A percentile compares a stretch with the other conserved stretches of the same genome.
Conservation (phyloP, 176 grass and related monocot genomes). For the Pontederia paniculata region DNA sequence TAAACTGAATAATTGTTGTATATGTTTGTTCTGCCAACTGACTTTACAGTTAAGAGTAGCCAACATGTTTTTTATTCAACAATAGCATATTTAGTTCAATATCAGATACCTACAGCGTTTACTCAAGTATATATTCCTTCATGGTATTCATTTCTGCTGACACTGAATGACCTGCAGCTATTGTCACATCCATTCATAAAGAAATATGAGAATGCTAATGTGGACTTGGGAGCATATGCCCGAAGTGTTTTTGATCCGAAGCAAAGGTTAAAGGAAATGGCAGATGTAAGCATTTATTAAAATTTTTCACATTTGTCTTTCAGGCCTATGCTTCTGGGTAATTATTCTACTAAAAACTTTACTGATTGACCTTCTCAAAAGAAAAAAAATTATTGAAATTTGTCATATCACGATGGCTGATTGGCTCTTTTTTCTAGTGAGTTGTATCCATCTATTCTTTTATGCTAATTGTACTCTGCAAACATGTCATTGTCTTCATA, state of each 20-base stretch:
- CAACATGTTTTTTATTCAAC: too few species aligned
- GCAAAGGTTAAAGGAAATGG: conserved; percentile 72
- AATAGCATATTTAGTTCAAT: too few species aligned
- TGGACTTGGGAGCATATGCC: conserved; percentile 64
- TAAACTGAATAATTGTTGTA: too few species aligned
- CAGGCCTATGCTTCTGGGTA: not conserved
- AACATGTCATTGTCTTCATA: not conserved
- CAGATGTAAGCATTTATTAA: conserved; percentile 55
- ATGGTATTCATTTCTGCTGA: conserved; percentile 14
- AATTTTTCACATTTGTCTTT: conserved; percentile 21
- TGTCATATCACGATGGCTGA: too few species aligned
- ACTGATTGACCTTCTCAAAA: not conserved
- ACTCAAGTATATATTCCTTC: not conserved
- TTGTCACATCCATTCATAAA: conserved; percentile 80
- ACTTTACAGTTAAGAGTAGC: too few species aligned
- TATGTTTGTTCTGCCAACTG: too few species aligned
- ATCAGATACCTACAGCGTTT: not conserved
- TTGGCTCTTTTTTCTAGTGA: not conserved
- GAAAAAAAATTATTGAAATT: not conserved
- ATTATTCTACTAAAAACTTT: not conserved
- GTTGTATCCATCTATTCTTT: not conserved
- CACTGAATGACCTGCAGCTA: conserved; percentile 41
- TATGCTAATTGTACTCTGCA: not conserved
- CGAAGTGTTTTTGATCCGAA: conserved; percentile 64
- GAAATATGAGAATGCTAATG: conserved; percentile 36